A percentile compares a stretch with the other conserved stretches of the same genome.
Evolutionary conservation across 371 early-diverging fungal species (phyloP).

Genomic region (Mucor ambiguus): DNA sequence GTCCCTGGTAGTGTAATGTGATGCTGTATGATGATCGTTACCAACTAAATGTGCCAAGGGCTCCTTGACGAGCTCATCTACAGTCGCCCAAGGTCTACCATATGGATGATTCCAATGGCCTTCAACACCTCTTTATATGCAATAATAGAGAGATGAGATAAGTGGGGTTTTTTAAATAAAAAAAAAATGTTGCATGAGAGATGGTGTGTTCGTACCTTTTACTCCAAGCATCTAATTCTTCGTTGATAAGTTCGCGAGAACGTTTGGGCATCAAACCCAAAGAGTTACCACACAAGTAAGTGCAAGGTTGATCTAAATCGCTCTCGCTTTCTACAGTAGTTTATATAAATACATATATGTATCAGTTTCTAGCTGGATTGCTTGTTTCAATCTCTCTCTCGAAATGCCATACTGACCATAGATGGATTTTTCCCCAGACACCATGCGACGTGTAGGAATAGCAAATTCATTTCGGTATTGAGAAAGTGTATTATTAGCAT

Average conservation of each 20-base stretch:
- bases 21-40: slow-evolving; percentile 23
- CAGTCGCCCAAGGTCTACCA: slow-evolving; percentile 87
- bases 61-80: slow-evolving; percentile 79
- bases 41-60: slow-evolving; percentile 81
- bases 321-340: slow-evolving; percentile 17
- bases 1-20: background rate
- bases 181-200: no score
- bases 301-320: slow-evolving; percentile 49
- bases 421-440: slow-evolving; percentile 26
- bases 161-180: no score
- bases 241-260: slow-evolving; percentile 65
- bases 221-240: slow-evolving; percentile 94
- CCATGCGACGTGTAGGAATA: slow-evolving; percentile 60
- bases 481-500: slow-evolving; percentile 59
- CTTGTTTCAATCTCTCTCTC: no score
- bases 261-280: slow-evolving; percentile 87
- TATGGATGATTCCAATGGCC: slow-evolving; percentile 88
- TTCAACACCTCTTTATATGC: slow-evolving; percentile 66
- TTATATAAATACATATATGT: no score
- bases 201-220: slow-evolving; percentile 37
- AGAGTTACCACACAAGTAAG: slow-evolving; percentile 94
- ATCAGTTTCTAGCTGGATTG: background rate
- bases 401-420: slow-evolving; percentile 7
- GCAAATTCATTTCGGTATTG: slow-evolving; percentile 67
- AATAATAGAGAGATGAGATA: no score